These are phyloP conservation scores for Suillus hirtellus DNA, from an alignment of 768 basidiomycete species.

Conservation along the genomic window DNA sequence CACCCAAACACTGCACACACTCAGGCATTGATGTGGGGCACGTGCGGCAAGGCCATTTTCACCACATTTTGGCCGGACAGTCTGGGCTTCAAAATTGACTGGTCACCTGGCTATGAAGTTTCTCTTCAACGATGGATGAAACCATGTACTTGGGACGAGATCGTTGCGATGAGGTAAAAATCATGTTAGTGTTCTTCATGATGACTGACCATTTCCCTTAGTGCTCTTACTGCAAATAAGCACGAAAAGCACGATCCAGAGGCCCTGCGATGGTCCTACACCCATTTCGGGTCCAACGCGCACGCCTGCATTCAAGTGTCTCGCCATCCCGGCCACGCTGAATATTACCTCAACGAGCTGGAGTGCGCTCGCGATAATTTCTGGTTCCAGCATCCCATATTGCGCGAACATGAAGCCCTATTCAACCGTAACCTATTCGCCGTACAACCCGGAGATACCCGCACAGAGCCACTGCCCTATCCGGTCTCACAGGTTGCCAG, in stretches of 20 bases:
- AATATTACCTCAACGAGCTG: background rate
- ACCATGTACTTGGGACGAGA: conserved; percentile 1
- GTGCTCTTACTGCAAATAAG: background rate
- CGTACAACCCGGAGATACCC: background rate
- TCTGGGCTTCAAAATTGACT: background rate
- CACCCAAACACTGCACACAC: conserved; percentile 1
- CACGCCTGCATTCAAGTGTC: background rate
- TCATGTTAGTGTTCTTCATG: background rate
- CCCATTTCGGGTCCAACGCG: background rate
- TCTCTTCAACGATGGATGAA: background rate
- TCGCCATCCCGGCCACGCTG: background rate
- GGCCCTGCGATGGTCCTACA: conserved; percentile 1
- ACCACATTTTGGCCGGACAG: conserved; percentile 3
- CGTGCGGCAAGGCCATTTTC: background rate
- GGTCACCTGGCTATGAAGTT: conserved; percentile 5
- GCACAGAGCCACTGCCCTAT: background rate
- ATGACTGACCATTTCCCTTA: background rate
- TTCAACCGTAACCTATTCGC: background rate
- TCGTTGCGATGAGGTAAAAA: background rate
- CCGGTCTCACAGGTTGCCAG: conserved; percentile 1
- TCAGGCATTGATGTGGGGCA: conserved; percentile 1
- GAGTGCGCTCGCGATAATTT: background rate
- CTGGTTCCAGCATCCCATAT: background rate
- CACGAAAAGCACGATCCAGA: conserved; percentile 1
- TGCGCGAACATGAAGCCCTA: background rate